Percentiles rank a stretch among this genome's conserved stretches.
Conservation (phyloP, 2,329 filamentous ascomycete species). For the Cucurbitaria berberidis region DNA sequence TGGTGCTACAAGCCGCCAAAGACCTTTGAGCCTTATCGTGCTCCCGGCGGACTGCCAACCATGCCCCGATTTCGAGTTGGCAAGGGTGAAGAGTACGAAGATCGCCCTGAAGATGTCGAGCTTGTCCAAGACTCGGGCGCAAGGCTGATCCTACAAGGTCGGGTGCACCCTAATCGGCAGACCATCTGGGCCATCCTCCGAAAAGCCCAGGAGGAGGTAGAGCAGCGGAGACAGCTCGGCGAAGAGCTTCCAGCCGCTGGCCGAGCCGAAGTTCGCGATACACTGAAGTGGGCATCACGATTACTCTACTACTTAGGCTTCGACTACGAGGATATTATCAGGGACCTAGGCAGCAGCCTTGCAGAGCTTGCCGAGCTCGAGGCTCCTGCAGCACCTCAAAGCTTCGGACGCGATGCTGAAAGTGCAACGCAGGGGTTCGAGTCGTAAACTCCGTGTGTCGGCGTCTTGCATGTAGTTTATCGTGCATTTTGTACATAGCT, state of each 20-base stretch:
- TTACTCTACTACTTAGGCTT: conserved; percentile 41
- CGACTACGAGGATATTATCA: conserved; percentile 41
- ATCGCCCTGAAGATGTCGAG: conserved; percentile 38
- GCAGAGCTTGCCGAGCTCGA: conserved; percentile 40
- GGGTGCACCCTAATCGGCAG: conserved; percentile 39
- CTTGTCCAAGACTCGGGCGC: conserved; percentile 36
- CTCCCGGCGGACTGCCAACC: conserved; percentile 41
- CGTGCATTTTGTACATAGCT: conserved; percentile 15
- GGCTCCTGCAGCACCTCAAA: conserved; percentile 22
- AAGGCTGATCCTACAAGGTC: conserved; percentile 36
- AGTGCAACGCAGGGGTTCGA: conserved; percentile 12
- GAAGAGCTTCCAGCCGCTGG: conserved; percentile 17
- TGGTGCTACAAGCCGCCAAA: conserved; percentile 49
- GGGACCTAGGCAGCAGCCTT: conserved; percentile 39
- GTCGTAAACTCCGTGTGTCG: conserved; percentile 18
- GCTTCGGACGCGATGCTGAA: conserved; percentile 14
- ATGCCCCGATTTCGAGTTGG: conserved; percentile 38
- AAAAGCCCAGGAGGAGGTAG: conserved; percentile 42
- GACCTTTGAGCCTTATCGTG: conserved; percentile 31
- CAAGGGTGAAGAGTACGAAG: conserved; percentile 31
- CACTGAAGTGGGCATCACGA: conserved; percentile 39
- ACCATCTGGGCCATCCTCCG: conserved; percentile 43
- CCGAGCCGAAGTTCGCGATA: conserved; percentile 31
- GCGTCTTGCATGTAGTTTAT: conserved; percentile 25
- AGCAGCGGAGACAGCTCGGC: conserved; percentile 19